These are phyloP conservation scores for Spathaspora hagerdaliae DNA, from an alignment of 805 yeast species.

Conservation along the genomic window DNA sequence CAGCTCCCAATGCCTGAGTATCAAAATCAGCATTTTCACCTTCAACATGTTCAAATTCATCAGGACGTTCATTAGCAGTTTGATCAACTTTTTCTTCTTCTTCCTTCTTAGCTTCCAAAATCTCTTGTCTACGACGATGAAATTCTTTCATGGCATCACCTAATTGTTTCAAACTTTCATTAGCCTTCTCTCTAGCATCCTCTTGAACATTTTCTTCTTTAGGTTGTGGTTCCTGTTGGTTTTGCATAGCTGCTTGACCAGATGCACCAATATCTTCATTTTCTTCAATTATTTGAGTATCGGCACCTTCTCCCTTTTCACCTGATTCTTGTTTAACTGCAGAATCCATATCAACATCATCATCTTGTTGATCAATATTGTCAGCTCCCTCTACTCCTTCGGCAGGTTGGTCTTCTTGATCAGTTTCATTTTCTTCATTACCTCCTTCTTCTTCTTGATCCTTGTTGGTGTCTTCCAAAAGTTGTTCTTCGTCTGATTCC, in stretches of 20 bases:
- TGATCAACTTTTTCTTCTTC: slow-evolving; percentile 52
- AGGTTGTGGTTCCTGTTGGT: slow-evolving; percentile 38
- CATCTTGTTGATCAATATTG: slow-evolving; percentile 29
- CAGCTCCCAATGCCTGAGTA: slow-evolving; percentile 92
- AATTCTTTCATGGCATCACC: slow-evolving; percentile 92
- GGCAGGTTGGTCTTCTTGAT: slow-evolving; percentile 30
- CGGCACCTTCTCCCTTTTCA: slow-evolving; percentile 60
- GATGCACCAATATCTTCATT: slow-evolving; percentile 66
- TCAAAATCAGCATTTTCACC: slow-evolving; percentile 75
- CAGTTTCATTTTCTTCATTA: slow-evolving; percentile 28
- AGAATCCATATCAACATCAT: slow-evolving; percentile 51
- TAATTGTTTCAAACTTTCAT: slow-evolving; percentile 76
- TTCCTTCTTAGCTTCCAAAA: slow-evolving; percentile 55
- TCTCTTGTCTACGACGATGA: slow-evolving; percentile 86
- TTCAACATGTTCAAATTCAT: slow-evolving; percentile 80
- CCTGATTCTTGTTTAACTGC: slow-evolving; percentile 60
- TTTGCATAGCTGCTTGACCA: slow-evolving; percentile 44
- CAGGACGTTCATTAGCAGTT: slow-evolving; percentile 65
- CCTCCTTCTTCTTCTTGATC: slow-evolving; percentile 38
- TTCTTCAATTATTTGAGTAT: slow-evolving; percentile 50
- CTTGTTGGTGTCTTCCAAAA: slow-evolving; percentile 25
- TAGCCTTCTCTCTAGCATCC: slow-evolving; percentile 61
- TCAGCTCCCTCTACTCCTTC: slow-evolving; percentile 57
- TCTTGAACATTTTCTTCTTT: slow-evolving; percentile 43
- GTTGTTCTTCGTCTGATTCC: slow-evolving; percentile 26